phyloP scores from a whole-genome alignment of 768 basidiomycete genomes.

The Macrolepiota albuminosa region DNA sequence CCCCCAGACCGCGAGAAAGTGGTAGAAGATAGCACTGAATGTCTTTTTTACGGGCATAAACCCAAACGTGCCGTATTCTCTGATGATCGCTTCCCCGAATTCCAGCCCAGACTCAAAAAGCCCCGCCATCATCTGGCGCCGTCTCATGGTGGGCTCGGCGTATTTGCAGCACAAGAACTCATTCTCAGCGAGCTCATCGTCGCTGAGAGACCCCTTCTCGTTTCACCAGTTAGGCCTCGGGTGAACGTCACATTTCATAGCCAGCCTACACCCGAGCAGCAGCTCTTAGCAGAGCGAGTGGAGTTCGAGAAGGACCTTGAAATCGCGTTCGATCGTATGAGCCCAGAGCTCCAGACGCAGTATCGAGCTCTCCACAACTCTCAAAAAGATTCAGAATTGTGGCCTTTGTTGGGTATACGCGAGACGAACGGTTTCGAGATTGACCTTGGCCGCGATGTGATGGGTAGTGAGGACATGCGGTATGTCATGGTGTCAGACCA shows the following conservation, averaged over 20 bases:
- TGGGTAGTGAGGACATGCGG: not conserved
- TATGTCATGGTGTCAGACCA: not conserved
- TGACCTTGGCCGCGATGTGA: not conserved
- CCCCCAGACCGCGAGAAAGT: not conserved
- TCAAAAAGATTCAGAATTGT: not conserved
- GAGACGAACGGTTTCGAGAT: not conserved
- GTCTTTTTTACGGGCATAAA: not conserved
- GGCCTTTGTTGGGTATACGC: not conserved
- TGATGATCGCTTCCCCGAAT: not conserved
- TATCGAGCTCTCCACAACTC: not conserved
- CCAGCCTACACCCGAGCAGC: not conserved
- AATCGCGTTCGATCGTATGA: not conserved
- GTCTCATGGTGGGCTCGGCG: not conserved
- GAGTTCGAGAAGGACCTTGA: not conserved
- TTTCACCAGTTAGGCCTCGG: not conserved
- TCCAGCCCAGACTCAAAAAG: not conserved
- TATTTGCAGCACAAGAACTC: not conserved
- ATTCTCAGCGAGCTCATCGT: not conserved
- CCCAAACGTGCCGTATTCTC: not conserved
- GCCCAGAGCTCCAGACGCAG: not conserved
- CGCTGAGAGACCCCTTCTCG: not conserved
- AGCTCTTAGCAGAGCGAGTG: not conserved
- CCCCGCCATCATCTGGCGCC: not conserved
- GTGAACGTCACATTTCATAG: not conserved
- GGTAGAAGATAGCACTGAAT: not conserved